Conservation (phyloP, 306 rosid species). For the Vigna radiata region DNA sequence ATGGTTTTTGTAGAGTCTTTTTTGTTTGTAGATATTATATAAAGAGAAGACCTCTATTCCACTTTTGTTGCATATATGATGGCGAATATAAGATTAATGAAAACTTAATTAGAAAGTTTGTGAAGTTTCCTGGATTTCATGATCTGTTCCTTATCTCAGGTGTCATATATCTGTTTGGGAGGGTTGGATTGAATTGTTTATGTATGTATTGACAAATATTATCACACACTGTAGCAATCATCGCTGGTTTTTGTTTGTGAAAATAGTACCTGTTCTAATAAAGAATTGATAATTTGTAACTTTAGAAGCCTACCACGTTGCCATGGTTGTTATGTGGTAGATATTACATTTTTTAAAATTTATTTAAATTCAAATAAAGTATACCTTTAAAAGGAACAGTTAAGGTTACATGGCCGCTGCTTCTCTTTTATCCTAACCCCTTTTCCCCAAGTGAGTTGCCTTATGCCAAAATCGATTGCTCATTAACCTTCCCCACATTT, state of each 20-base stretch:
- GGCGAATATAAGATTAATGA: background rate
- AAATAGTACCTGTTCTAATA: background rate
- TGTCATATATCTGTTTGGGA: background rate
- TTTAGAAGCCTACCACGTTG: constrained; percentile 8
- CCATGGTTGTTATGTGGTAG: background rate
- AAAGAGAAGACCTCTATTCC: background rate
- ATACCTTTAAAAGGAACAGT: background rate
- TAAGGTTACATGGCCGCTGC: constrained; percentile 1
- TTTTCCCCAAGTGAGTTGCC: constrained; percentile 2
- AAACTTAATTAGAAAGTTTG: background rate
- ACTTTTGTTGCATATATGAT: background rate
- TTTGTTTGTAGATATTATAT: background rate
- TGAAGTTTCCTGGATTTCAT: background rate
- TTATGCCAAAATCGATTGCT: constrained; percentile 37
- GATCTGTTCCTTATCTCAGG: constrained; percentile 3
- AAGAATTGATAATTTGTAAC: constrained; percentile 5
- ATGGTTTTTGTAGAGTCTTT: background rate
- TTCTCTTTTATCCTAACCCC: constrained; percentile 5
- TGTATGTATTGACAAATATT: background rate
- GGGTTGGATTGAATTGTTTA: constrained; percentile 11
- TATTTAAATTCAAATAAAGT: background rate
- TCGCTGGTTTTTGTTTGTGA: background rate
- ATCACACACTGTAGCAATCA: background rate
- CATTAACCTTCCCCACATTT: constrained; percentile 24
- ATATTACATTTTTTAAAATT: background rate